Base-by-base conservation (phyloP, 1,139 yeast species). In the Yamadazyma dushanensis region DNA sequence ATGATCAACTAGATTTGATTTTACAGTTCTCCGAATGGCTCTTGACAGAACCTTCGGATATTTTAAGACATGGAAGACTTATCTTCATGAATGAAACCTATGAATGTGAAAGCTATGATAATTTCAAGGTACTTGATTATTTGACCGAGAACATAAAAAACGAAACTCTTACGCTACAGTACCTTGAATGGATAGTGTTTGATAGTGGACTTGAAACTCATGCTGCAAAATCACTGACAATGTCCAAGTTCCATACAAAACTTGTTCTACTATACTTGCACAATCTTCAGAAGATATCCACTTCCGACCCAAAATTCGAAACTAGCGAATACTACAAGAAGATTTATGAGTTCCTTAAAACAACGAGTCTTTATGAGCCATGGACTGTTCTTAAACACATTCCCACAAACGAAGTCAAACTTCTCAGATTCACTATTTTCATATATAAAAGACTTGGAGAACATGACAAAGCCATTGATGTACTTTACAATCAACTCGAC, bases 21-120 rank as follows among this genome's bases (percentile, higher is more conserved):
- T 72, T 87, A 34, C 65, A 79, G 41, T 85, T 70, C 54, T 61
- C 86, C 0, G 55, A 63, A 24, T 77, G 83, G 78, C 70, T 86
- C 1, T 59, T 85, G 20, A 47, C 56, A 8, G 58, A 63, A 6
- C 44, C 47, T 7, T 44, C 46, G 3, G 39, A 45, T 10, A 64
- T 70, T 28, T 57, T 61, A 1, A 52, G 56, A 2, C 61, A 65
- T 39, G 78, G 76, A 4, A 58, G 68, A 21, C 63, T 69, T 7
- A 66, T 90, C 0, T 90, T 90, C 46, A 70, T 87, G 70, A 82
- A 77, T 42, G 84, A 83, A 38, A 64, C 83, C 0, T 70, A 74
- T 10, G 82, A 79, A 49, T 75, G 86, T 44, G 83, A 77, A 38
- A 66, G 78, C 14, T 72, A 82, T 37, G 77, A 85, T 42, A 67